Percentiles rank a stretch among this genome's conserved stretches.
phyloP scores from a whole-genome alignment of 805 yeast species.

The Wickerhamiella spandovensis region DNA sequence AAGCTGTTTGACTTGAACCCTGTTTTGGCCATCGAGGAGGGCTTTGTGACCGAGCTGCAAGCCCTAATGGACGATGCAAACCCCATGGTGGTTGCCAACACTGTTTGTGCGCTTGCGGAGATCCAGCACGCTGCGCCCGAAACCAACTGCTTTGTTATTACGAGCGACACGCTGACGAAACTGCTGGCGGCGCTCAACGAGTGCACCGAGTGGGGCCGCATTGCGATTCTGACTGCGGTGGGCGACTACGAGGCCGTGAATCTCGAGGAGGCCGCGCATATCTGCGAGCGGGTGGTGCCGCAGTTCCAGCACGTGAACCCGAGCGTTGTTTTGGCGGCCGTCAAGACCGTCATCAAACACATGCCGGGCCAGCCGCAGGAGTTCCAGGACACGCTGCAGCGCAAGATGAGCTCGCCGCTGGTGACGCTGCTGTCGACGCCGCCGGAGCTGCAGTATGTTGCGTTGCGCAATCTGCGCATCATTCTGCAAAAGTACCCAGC shows the following conservation, averaged over 20 bases:
- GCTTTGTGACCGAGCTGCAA: conserved; percentile 59
- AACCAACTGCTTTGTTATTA: conserved; percentile 34
- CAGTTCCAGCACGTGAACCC: conserved; percentile 96
- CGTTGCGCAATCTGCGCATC: conserved; percentile 79
- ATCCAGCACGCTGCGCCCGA: conserved; percentile 55
- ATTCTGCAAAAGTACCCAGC: conserved; percentile 80
- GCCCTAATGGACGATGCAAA: conserved; percentile 69
- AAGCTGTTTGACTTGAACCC: conserved; percentile 80
- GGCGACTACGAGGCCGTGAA: conserved; percentile 51
- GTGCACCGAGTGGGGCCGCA: conserved; percentile 98
- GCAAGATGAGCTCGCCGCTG: conserved; percentile 69
- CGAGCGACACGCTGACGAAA: conserved; percentile 32
- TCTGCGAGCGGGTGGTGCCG: conserved; percentile 81
- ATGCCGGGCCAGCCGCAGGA: conserved; percentile 21
- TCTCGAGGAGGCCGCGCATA: conserved; percentile 60
- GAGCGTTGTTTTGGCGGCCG: conserved; percentile 76
- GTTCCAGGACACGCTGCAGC: conserved; percentile 35
- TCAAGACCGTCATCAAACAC: conserved; percentile 68
- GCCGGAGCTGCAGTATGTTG: conserved; percentile 91
- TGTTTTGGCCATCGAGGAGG: conserved; percentile 70
- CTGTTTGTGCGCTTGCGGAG: conserved; percentile 74
- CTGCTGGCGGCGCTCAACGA: conserved; percentile 79
- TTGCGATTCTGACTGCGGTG: conserved; percentile 71
- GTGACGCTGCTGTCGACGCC: conserved; percentile 79
- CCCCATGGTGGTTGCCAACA: conserved; percentile 96